phyloP scores from a whole-genome alignment of 345 rosid genomes.

The Eucalyptus erythrocorys region DNA sequence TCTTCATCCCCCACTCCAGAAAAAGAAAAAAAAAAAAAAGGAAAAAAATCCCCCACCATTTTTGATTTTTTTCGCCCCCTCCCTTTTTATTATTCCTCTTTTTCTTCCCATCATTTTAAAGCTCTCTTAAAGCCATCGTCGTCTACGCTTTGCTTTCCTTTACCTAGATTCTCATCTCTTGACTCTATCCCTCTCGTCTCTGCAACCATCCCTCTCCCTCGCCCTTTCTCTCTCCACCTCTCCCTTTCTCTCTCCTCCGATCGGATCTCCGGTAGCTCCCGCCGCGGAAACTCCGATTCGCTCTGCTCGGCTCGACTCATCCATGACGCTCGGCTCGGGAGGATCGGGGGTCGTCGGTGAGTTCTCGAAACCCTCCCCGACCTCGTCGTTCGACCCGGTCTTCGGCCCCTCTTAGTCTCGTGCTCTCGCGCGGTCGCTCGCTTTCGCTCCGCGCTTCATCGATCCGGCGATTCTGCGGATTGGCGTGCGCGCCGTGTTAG shows the following conservation, averaged over 20 bases:
- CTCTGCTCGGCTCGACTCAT: neutral
- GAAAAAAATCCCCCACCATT: neutral
- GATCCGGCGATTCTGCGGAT: neutral
- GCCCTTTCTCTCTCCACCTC: neutral
- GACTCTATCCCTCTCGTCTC: neutral
- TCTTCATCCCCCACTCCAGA: neutral
- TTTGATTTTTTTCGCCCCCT: neutral
- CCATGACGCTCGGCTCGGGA: slow-evolving; percentile 2
- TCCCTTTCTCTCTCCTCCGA: neutral
- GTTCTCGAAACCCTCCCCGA: neutral
- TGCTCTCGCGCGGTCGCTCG: neutral
- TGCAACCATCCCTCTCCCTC: neutral
- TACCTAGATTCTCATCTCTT: neutral
- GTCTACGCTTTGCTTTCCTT: neutral
- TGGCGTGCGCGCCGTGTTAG: neutral
- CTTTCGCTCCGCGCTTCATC: neutral
- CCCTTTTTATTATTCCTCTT: neutral
- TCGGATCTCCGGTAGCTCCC: neutral
- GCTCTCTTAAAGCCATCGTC: neutral
- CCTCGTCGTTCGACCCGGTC: neutral
- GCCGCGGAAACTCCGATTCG: neutral
- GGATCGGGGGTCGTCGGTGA: slow-evolving; percentile 2
- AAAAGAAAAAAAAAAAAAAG: neutral
- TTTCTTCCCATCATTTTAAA: neutral
- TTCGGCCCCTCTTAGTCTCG: neutral